Base-by-base conservation (phyloP, 306 rosid genomes). In the Pyrus bretschneideri region DNA sequence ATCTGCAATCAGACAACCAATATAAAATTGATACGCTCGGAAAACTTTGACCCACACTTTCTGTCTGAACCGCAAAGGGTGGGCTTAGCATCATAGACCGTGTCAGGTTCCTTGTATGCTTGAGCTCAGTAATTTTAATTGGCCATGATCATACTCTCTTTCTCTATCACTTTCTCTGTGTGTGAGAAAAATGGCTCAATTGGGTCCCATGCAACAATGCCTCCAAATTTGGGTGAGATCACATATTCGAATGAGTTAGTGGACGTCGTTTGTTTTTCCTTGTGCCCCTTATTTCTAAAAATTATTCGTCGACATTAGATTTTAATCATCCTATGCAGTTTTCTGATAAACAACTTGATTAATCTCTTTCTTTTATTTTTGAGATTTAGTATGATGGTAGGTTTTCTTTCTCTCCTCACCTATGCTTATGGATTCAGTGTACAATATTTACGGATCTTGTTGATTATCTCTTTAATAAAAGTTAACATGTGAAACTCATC, bases 161-260 rank as follows among this genome's bases (percentile, higher is more conserved):
- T 64, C 40, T 67, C 42, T 7, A 38, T 38, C 42, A 38, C 42
- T 7, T 38, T 38, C 78, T 66, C 52, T 27, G 59, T 10, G 49
- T 23, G 61, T 67, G 70, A 80, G 62, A 79, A 66, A 65, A 7
- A 55, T 81, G 83, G 74, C 75, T 60, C 18, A 65, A 40, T 67
- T 82, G 86, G 93, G 89, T 46, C 91, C 96, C 89, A 88, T 76
- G 42, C 65, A 57, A 44, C 17, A 81, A 83, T 83, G 80, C 86
- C 64, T 81, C 88, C 88, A 83, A 89, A 7, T 78, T 81, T 80
- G 82, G 92, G 84, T 83, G 64, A 87, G 81, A 86, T 82, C 85
- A 78, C 75, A 77, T 86, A 69, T 91, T 89, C 92, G 86, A 87
- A 87, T 79, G 66, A 75, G 91, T 87, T 87, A 91, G 86, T 86